Conservation (phyloP, 179 eudicot genomes). For the Spinacia oleracea region DNA sequence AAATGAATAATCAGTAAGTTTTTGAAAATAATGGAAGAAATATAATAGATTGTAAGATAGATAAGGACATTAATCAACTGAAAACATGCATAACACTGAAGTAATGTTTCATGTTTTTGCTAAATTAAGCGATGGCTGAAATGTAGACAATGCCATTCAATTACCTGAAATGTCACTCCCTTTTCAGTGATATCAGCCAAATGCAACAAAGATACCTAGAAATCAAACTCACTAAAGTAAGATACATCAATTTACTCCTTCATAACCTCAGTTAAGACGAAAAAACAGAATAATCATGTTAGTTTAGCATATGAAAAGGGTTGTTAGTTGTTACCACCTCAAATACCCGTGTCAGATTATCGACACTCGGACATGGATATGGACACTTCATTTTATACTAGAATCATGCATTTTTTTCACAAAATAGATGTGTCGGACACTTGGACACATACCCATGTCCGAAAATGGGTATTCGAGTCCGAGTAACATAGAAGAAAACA, state of each 20-base stretch:
- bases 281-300: too few relatives aligned
- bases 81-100: too few relatives aligned
- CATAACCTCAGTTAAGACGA: background rate
- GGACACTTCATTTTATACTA: too few relatives aligned
- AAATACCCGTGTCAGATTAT: too few relatives aligned
- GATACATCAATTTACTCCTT: background rate
- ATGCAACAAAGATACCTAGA: slow-evolving; percentile 79
- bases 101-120: background rate
- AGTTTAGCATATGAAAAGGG: background rate
- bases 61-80: background rate
- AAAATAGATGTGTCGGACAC: too few relatives aligned
- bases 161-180: slow-evolving; percentile 93
- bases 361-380: too few relatives aligned
- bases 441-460: too few relatives aligned
- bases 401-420: too few relatives aligned
- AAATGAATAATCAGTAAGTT: background rate
- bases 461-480: too few relatives aligned
- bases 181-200: slow-evolving; percentile 89
- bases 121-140: background rate
- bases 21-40: background rate
- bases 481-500: too few relatives aligned
- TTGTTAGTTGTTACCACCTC: too few relatives aligned
- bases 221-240: slow-evolving; percentile 1
- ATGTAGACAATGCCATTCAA: background rate
- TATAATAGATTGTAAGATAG: background rate